Evolutionary conservation across 768 basidiomycete genomes (phyloP).

Genomic region (Suillus discolor): DNA sequence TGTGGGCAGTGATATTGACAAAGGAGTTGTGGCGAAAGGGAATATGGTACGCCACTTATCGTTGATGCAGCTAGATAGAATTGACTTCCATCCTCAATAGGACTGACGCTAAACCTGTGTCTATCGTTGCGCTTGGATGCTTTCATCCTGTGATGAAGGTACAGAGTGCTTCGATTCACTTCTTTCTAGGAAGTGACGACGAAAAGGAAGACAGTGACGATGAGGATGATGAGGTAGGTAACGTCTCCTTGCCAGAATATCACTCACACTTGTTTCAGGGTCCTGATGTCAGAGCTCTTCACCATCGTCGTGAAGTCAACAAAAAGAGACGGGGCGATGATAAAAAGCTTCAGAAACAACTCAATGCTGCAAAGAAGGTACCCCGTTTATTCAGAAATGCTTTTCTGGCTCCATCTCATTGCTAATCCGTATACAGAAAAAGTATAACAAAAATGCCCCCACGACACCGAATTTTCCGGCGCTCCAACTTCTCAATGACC

Average conservation of each 20-base stretch:
- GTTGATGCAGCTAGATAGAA: slow-evolving; percentile 1
- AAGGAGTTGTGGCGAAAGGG: slow-evolving; percentile 94
- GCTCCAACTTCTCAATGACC: slow-evolving; percentile 89
- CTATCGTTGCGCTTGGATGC: slow-evolving; percentile 89
- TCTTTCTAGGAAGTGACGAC: slow-evolving; percentile 92
- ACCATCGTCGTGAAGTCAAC: slow-evolving; percentile 89
- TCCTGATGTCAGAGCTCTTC: slow-evolving; percentile 70
- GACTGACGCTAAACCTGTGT: slow-evolving; percentile 90
- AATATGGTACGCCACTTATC: slow-evolving; percentile 60
- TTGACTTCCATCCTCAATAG: slow-evolving; percentile 36
- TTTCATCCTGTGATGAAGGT: slow-evolving; percentile 95
- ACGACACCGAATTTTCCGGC: slow-evolving; percentile 82
- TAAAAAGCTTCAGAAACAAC: slow-evolving; percentile 73
- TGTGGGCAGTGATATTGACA: slow-evolving; percentile 96
- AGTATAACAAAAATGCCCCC: slow-evolving; percentile 25
- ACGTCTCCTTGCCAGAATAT: slow-evolving; percentile 5
- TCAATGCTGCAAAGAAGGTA: slow-evolving; percentile 79
- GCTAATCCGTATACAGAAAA: slow-evolving; percentile 43
- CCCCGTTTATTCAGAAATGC: slow-evolving; percentile 7
- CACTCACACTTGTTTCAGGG: slow-evolving; percentile 40
- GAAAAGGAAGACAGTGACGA: slow-evolving; percentile 73
- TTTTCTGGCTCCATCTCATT: slow-evolving; percentile 20
- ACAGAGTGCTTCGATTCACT: slow-evolving; percentile 91
- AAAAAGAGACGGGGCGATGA: slow-evolving; percentile 88
- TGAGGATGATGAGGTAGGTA: slow-evolving; percentile 54